Conservation (phyloP, 257 asterid species). For the Fraxinus pennsylvanica region DNA sequence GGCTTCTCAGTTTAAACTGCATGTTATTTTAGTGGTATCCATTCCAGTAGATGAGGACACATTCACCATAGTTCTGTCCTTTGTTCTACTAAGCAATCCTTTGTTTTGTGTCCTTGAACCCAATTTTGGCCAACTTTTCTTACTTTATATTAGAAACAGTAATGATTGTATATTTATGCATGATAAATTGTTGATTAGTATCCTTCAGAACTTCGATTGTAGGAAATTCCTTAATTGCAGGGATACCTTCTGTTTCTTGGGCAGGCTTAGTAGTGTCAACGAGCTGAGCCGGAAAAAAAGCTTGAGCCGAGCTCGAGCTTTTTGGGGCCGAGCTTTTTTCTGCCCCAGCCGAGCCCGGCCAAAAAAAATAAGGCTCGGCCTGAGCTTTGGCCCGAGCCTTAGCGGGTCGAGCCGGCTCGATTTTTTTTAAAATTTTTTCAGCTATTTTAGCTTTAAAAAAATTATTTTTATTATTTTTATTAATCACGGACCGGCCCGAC, state of each 20-base stretch:
- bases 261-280: neutral
- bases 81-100: neutral
- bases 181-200: neutral
- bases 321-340: no score
- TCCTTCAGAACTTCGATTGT: neutral
- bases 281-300: no score
- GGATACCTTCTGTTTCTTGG: neutral
- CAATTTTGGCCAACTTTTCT: neutral
- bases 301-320: no score
- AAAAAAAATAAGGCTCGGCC: no score
- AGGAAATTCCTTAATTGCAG: neutral
- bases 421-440: no score
- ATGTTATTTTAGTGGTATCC: slow-evolving; percentile 6
- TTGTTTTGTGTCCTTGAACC: slow-evolving; percentile 4
- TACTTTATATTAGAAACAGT: neutral
- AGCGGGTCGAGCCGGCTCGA: no score
- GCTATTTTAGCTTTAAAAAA: no score
- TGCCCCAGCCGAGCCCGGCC: no score
- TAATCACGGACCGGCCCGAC: no score
- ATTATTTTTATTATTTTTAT: no score
- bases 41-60: slow-evolving; percentile 6
- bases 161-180: slow-evolving; percentile 9
- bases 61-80: slow-evolving; percentile 4
- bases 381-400: no score
- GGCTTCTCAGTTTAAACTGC: neutral